Conservation (phyloP, 176 grass and related monocot species). For the Paspalum vaginatum region DNA sequence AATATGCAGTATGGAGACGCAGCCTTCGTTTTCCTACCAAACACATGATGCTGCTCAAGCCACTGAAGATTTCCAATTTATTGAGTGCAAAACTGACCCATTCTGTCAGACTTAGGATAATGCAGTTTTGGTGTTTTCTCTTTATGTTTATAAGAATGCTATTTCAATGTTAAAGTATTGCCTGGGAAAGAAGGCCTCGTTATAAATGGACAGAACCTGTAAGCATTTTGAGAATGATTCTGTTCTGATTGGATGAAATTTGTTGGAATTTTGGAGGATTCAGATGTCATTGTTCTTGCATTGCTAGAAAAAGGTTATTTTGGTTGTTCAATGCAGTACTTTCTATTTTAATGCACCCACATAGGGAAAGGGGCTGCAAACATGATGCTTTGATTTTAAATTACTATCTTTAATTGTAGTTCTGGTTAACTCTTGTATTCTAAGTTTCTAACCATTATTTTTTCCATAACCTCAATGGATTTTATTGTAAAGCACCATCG, state of each 20-base stretch:
- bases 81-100: not conserved
- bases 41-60: not conserved
- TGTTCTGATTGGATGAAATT: not conserved
- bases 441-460: not conserved
- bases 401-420: not conserved
- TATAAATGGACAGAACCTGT: not conserved
- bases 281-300: not conserved
- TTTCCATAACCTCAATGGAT: not conserved
- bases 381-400: constrained; percentile 20
- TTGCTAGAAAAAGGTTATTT: not conserved
- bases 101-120: not conserved
- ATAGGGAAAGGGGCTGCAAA: not conserved
- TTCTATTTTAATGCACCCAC: constrained; percentile 17
- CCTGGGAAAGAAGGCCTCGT: constrained; percentile 7
- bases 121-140: not conserved
- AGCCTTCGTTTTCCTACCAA: not conserved
- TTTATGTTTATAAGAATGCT: too few species aligned
- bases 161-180: not conserved
- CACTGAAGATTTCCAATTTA: not conserved
- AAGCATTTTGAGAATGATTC: not conserved
- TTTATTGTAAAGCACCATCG: not conserved
- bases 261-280: not conserved
- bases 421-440: not conserved
- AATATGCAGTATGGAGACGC: not conserved
- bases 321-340: not conserved